A percentile compares a stretch with the other conserved stretches of the same genome.
These are phyloP conservation scores for Mycena metata DNA, from an alignment of 768 basidiomycete genomes.

Conservation along the genomic window DNA sequence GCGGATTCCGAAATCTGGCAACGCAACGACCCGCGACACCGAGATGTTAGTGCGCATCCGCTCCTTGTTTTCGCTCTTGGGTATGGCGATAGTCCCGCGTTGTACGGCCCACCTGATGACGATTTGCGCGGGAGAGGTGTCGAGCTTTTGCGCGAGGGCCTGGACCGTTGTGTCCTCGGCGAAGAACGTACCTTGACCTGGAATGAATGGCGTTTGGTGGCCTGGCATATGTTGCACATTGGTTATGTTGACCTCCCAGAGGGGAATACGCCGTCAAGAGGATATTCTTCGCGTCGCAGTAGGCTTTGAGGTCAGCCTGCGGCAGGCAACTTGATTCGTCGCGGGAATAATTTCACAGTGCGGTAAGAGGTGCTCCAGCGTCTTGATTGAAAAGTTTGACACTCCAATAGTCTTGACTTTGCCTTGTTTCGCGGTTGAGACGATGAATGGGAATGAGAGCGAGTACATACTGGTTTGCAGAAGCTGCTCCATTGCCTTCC, in stretches of 20 bases:
- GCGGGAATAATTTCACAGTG: slow-evolving; percentile 63
- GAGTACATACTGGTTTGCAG: slow-evolving; percentile 41
- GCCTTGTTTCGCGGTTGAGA: slow-evolving; percentile 43
- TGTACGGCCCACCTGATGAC: slow-evolving; percentile 76
- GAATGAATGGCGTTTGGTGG: not conserved
- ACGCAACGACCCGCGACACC: slow-evolving; percentile 48
- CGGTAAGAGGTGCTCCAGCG: slow-evolving; percentile 54
- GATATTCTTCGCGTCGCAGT: slow-evolving; percentile 65
- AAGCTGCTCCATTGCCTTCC: slow-evolving; percentile 50
- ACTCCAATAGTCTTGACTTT: slow-evolving; percentile 66
- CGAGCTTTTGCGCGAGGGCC: slow-evolving; percentile 51
- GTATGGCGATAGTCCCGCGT: slow-evolving; percentile 70
- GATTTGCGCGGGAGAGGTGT: slow-evolving; percentile 63
- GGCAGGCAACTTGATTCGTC: slow-evolving; percentile 70
- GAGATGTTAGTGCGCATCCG: slow-evolving; percentile 64
- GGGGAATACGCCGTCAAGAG: slow-evolving; percentile 51
- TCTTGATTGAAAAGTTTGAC: slow-evolving; percentile 69
- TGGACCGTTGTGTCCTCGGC: slow-evolving; percentile 51
- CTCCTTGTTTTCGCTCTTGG: slow-evolving; percentile 66
- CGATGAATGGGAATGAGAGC: slow-evolving; percentile 16
- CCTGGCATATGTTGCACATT: not conserved
- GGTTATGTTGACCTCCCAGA: slow-evolving; percentile 18
- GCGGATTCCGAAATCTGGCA: slow-evolving; percentile 42
- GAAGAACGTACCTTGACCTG: slow-evolving; percentile 45
- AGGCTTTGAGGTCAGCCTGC: slow-evolving; percentile 61